phyloP scores from a whole-genome alignment of 106 monocot genomes.

The Cymbidium sinense region DNA sequence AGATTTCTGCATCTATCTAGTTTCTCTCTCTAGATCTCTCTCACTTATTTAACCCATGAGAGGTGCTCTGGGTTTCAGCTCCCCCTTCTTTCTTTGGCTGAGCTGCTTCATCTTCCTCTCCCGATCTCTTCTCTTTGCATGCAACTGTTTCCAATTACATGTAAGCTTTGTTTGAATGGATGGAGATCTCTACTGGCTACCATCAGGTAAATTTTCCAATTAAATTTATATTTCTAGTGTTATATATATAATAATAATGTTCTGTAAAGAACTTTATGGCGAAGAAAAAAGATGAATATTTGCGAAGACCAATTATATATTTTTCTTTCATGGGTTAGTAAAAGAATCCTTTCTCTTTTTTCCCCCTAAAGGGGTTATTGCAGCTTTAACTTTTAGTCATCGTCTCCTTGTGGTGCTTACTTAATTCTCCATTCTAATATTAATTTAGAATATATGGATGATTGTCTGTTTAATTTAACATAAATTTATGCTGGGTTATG shows the following conservation, averaged over 20 bases:
- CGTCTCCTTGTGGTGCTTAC: no score
- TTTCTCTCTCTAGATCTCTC: conserved; percentile 6
- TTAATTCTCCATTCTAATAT: no score
- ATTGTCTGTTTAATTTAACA: no score
- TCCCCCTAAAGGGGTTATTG: neutral
- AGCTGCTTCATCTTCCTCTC: neutral
- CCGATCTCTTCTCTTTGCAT: neutral
- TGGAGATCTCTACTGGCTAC: conserved; percentile 31
- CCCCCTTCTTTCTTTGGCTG: neutral
- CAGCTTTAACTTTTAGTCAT: no score
- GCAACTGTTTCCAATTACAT: neutral
- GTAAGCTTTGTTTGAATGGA: conserved; percentile 17
- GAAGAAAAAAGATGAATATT: no score
- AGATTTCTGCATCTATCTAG: neutral
- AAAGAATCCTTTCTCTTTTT: neutral
- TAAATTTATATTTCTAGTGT: neutral
- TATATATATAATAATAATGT: no score
- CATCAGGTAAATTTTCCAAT: conserved; percentile 18
- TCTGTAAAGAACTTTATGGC: no score
- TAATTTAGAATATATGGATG: no score
- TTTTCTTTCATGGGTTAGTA: no score
- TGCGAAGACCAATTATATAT: no score
- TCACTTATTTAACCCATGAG: conserved; percentile 3
- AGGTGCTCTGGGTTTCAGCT: neutral
- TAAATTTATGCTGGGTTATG: no score